Evolutionary conservation across 495 filamentous ascomycete genomes (phyloP), one percentile per base, ranked within the genome.

Genomic region (Clavariopsis aquatica): DNA sequence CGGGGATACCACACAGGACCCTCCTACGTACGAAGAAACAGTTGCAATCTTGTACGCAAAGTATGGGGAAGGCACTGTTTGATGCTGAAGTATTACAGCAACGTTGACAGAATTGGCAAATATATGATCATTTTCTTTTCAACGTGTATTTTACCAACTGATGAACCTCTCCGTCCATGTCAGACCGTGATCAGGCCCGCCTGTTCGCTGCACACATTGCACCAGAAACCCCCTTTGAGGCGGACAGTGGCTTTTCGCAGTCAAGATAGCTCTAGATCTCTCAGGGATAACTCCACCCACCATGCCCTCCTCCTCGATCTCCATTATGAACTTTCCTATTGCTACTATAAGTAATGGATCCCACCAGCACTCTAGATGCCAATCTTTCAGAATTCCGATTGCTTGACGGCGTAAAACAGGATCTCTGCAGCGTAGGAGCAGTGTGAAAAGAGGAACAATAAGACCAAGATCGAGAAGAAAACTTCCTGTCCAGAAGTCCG

Each of bases 331-430:
- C 26, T 28, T 12, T 12, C 46, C 45, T 31, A 61, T 52, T 9
- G 43, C 46, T 49, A 61, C 19, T n/a, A 61, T 61, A 23, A 61
- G 45, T 23, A 38, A 34, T 12, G 58, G 58, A 27, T 61, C 58
- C 58, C 58, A 52, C 58, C 58, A 61, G 28, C 58, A 52, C 20
- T 61, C 58, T 6, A 61, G 28, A 19, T 61, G 58, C 58, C 58
- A 61, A 17, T 12, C 13, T 28, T 61, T 27, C 46, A 61, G 36
- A 13, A 61, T 61, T 15, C 24, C 26, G 12, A 61, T 52, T n/a
- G 58, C 58, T 29, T 52, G 27, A 4, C 58, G 46, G 6, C 58
- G 58, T 29, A 61, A 52, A 15, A 5, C 31, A 12, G 58, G 3
- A 23, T 61, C 58, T 38, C 58, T 19, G 31, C 58, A 61, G 3